Base-by-base conservation (phyloP, 139 green algal species). In the Pseudopediastrum boryanum region DNA sequence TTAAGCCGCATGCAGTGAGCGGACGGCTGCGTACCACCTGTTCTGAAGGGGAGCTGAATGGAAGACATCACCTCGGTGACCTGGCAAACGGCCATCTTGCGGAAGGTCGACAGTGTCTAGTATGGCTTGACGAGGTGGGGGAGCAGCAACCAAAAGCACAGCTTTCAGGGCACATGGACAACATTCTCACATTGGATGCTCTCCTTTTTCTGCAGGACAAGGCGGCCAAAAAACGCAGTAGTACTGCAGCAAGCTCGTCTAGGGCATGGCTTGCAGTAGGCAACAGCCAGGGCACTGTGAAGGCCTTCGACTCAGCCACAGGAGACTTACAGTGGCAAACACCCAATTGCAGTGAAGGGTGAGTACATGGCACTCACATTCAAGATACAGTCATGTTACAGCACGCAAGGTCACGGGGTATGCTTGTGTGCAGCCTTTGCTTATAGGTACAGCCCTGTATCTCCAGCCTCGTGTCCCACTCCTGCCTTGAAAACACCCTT, bases 271-370 rank as follows among this genome's bases (percentile, higher is more conserved):
- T 93, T 9, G 80, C 86, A 2, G 80, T 89, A 36, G 90, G 89
- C 38, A 92, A 79, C 27, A 79, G 74, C 13, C 64, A 79, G 25
- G 90, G 90, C 23, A 82, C 87, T 36, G 84, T 95, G 3, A 83
- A 85, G 61, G 71, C 81, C 3, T 94, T 85, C 48, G 84, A 92
- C 29, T 75, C 83, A 0, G 80, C 87, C 50, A 65, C 87, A 1
- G 88, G 86, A 0, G 83, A 92, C 29, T 63, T 90, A 9, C 74
- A 76, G 33, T 95, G 90, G 90, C 65, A 79, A 5, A 43, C 69
- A 3, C 33, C 38, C 2, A 70, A 71, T 39, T 86, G 70, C 67
- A 84, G 92, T 33, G 85, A 92, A 69, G 90, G 90, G 90, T 93
- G 48, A 71, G 86, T 44, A 42, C 21, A 5, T 36, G 31, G 3